phyloP scores from a whole-genome alignment of 2,329 filamentous ascomycete genomes.

The Apiospora marii region DNA sequence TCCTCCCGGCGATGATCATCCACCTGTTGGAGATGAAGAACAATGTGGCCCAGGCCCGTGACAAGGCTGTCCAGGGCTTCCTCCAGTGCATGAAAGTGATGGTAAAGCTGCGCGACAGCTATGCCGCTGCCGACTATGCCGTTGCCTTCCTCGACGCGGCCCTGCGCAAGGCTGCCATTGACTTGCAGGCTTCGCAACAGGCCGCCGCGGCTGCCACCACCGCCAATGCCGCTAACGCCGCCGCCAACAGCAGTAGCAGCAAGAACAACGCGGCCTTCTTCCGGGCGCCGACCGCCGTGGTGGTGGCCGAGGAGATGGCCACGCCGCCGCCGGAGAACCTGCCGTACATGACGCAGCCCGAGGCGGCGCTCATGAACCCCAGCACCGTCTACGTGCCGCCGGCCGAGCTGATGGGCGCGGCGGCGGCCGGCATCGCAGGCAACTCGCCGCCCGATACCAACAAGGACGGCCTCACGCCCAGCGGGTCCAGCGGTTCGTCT shows the following conservation, averaged over 20 bases:
- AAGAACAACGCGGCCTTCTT: slow-evolving; percentile 36
- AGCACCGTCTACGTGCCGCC: slow-evolving; percentile 33
- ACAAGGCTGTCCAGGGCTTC: slow-evolving; percentile 80
- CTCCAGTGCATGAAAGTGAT: slow-evolving; percentile 93
- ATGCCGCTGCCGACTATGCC: slow-evolving; percentile 95
- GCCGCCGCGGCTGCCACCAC: slow-evolving; percentile 42
- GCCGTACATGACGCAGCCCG: slow-evolving; percentile 47
- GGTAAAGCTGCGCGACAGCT: slow-evolving; percentile 85
- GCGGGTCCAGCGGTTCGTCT: slow-evolving; percentile 50
- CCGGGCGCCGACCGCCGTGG: slow-evolving; percentile 25
- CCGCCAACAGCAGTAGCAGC: slow-evolving; percentile 31
- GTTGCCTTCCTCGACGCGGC: slow-evolving; percentile 93
- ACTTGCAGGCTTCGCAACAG: slow-evolving; percentile 57
- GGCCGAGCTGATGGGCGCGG: slow-evolving; percentile 34
- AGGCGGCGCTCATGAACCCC: slow-evolving; percentile 39
- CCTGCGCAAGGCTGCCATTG: slow-evolving; percentile 85
- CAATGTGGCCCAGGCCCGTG: slow-evolving; percentile 73
- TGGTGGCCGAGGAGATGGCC: slow-evolving; percentile 39
- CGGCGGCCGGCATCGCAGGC: slow-evolving; percentile 31
- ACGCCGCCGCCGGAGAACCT: slow-evolving; percentile 64
- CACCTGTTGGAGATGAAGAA: slow-evolving; percentile 93
- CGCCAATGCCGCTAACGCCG: slow-evolving; percentile 38
- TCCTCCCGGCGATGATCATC: slow-evolving; percentile 92
- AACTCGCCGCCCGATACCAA: slow-evolving; percentile 56
- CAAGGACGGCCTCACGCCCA: slow-evolving; percentile 52